These are phyloP conservation scores for Colletotrichum sp. DNA, from an alignment of 2,329 filamentous ascomycete genomes.

Conservation along the genomic window DNA sequence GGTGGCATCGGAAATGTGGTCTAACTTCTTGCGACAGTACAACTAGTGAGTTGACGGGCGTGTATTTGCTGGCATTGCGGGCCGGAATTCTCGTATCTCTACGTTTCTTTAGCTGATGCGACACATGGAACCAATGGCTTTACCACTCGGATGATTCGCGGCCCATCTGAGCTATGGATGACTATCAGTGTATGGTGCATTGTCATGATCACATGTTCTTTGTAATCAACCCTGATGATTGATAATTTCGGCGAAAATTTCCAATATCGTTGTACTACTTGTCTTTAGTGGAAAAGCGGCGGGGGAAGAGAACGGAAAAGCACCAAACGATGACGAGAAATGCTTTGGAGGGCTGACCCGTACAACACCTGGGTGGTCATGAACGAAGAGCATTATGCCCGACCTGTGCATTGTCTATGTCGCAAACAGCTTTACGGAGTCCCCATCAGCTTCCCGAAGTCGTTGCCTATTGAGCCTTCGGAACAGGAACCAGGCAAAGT, in stretches of 20 bases:
- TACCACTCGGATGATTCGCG: neutral
- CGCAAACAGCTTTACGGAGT: neutral
- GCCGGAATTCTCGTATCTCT: neutral
- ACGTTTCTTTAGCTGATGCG: neutral
- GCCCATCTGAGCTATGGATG: neutral
- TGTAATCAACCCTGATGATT: neutral
- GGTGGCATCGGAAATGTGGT: neutral
- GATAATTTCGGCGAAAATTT: neutral
- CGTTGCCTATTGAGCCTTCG: neutral
- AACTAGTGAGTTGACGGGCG: neutral
- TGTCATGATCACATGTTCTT: neutral
- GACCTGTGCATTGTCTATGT: neutral
- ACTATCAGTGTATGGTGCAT: neutral
- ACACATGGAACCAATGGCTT: neutral
- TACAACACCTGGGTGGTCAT: accelerated
- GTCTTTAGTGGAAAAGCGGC: neutral
- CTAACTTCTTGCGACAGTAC: neutral
- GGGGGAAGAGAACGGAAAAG: neutral
- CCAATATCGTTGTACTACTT: neutral
- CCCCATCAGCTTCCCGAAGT: neutral
- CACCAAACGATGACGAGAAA: neutral
- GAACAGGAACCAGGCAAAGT: neutral
- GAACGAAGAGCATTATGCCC: neutral
- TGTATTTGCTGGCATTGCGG: neutral
- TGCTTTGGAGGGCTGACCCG: neutral